Percentiles rank a stretch among this genome's conserved stretches.
Conservation (phyloP, 2,329 filamentous ascomycete genomes). For the Calonectria fujianensis region DNA sequence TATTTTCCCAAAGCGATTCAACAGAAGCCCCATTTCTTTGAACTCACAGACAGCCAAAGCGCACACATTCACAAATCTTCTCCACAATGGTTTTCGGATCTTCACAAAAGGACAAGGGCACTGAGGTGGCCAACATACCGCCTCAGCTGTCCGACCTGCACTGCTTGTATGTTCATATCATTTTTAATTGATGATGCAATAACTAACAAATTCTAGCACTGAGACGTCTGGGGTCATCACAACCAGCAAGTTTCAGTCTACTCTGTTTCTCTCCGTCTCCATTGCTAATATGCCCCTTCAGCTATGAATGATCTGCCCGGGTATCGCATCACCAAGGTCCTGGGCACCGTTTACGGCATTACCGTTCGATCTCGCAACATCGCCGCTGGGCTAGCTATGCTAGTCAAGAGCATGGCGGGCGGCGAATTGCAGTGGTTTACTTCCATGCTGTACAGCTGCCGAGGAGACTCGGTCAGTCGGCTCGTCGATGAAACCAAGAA, state of each 20-base stretch:
- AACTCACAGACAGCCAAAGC: background rate
- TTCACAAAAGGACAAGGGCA: slow-evolving; percentile 50
- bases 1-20: background rate
- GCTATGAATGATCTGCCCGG: slow-evolving; percentile 79
- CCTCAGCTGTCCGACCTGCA: slow-evolving; percentile 68
- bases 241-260: slow-evolving; percentile 62
- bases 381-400: slow-evolving; percentile 73
- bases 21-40: background rate
- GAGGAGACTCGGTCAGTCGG: slow-evolving; percentile 75
- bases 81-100: slow-evolving; percentile 54
- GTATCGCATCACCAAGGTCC: slow-evolving; percentile 74
- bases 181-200: too few species aligned
- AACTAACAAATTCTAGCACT: slow-evolving; percentile 60
- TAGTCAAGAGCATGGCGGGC: slow-evolving; percentile 73
- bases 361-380: slow-evolving; percentile 76
- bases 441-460: slow-evolving; percentile 74
- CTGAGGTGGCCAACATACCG: slow-evolving; percentile 61
- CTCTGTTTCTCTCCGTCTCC: too few species aligned
- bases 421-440: slow-evolving; percentile 78
- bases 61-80: background rate
- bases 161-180: slow-evolving; percentile 62
- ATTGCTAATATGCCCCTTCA: slow-evolving; percentile 42
- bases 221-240: slow-evolving; percentile 78
- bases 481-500: slow-evolving; percentile 74
- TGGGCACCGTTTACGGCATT: slow-evolving; percentile 75